Evolutionary conservation across 1,284 basidiomycete species (phyloP).

Genomic region (Austroboletus novae-zelandiae): DNA sequence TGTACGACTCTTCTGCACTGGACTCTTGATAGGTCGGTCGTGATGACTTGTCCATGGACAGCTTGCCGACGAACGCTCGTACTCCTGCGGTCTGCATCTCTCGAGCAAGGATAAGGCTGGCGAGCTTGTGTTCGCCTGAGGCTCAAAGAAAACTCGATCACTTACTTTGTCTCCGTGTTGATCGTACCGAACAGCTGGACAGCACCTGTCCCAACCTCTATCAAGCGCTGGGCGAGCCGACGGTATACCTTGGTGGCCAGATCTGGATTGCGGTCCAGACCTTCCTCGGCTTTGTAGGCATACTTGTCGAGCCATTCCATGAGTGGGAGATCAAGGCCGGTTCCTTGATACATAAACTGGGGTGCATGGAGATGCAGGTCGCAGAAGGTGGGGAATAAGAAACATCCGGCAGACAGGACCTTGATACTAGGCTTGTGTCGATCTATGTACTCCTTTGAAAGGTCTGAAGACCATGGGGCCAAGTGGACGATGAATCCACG

Average conservation of each 20-base stretch:
- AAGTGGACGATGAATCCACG: conserved; percentile 57
- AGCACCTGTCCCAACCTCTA: conserved; percentile 72
- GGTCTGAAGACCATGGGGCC: conserved; percentile 35
- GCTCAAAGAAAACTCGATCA: background rate
- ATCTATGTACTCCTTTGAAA: conserved; percentile 35
- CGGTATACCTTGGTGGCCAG: conserved; percentile 68
- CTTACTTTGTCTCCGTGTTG: conserved; percentile 74
- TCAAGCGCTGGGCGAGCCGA: conserved; percentile 58
- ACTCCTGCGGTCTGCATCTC: conserved; percentile 71
- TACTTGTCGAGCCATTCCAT: conserved; percentile 82
- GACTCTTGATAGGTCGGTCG: conserved; percentile 68
- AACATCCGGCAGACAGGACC: conserved; percentile 51
- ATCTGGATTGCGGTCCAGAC: conserved; percentile 58
- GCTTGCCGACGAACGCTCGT: conserved; percentile 77
- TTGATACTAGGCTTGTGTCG: conserved; percentile 23
- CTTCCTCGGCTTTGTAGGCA: conserved; percentile 75
- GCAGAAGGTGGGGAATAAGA: conserved; percentile 74
- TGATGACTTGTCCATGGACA: conserved; percentile 83
- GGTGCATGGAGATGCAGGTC: conserved; percentile 85
- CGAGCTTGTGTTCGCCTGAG: background rate
- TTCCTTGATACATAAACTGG: conserved; percentile 84
- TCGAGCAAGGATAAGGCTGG: conserved; percentile 70
- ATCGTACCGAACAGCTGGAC: conserved; percentile 82
- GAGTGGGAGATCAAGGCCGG: conserved; percentile 77
- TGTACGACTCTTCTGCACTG: conserved; percentile 48